A percentile compares a stretch with the other conserved stretches of the same genome.
These are phyloP conservation scores for Phytophthora niederhauseri DNA, from an alignment of 352 stramenopile genomes.

Conservation along the genomic window DNA sequence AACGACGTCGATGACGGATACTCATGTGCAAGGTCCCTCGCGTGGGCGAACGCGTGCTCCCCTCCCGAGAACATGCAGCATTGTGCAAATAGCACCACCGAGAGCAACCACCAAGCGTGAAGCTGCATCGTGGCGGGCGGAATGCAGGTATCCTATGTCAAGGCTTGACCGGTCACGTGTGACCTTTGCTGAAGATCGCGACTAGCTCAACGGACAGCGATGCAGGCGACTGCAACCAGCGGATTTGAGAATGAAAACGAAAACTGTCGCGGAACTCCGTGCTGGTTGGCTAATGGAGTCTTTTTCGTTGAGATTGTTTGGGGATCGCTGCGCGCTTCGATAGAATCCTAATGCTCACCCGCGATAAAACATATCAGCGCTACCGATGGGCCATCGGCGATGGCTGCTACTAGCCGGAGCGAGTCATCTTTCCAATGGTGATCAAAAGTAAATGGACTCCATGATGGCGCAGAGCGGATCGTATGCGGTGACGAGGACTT, in stretches of 20 bases:
- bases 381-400: too few species aligned
- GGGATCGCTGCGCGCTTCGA: neutral
- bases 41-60: constrained; percentile 26
- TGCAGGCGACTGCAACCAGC: neutral
- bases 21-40: constrained; percentile 32
- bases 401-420: neutral
- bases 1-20: constrained; percentile 42
- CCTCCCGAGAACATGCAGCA: constrained; percentile 11
- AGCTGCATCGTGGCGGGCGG: constrained; percentile 19
- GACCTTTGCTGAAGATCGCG: constrained; percentile 24
- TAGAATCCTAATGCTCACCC: neutral
- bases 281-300: neutral
- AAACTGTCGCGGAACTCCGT: neutral
- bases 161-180: constrained; percentile 8
- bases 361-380: neutral
- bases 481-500: constrained; percentile 21
- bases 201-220: neutral
- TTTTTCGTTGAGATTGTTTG: neutral
- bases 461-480: constrained; percentile 29
- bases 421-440: neutral
- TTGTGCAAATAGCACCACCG: constrained; percentile 6
- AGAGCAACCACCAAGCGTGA: constrained; percentile 20
- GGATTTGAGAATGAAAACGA: neutral
- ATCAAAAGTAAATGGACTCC: constrained; percentile 49
- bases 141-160: neutral